Conservation (phyloP, 768 basidiomycete genomes). For the Tulasnella sp. region DNA sequence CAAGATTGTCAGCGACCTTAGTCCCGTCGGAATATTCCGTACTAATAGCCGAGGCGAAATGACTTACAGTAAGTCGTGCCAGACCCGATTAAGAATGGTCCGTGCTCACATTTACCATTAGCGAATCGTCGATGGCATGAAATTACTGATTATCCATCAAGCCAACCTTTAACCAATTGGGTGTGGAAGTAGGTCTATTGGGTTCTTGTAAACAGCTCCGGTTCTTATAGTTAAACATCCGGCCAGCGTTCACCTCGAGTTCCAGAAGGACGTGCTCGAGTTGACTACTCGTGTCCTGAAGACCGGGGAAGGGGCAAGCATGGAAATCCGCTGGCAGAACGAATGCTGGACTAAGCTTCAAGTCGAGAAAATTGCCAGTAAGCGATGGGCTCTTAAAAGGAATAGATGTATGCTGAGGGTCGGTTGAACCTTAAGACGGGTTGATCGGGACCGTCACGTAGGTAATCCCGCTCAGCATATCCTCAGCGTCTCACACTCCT, state of each 20-base stretch:
- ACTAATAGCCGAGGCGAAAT: conserved; percentile 20
- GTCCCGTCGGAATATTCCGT: conserved; percentile 37
- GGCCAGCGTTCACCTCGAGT: conserved; percentile 27
- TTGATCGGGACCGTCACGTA: conserved; percentile 25
- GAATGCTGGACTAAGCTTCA: conserved; percentile 30
- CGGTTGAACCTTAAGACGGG: conserved; percentile 4
- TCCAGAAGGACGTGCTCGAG: conserved; percentile 5
- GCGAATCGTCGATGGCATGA: conserved; percentile 25
- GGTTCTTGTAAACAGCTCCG: neutral
- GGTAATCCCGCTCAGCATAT: neutral
- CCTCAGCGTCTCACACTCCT: neutral
- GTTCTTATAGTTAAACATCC: neutral
- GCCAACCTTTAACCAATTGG: conserved; percentile 16
- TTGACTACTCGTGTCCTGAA: conserved; percentile 22
- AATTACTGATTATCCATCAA: conserved; percentile 19
- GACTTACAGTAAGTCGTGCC: conserved; percentile 17
- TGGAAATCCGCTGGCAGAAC: conserved; percentile 30
- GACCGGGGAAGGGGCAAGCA: conserved; percentile 12
- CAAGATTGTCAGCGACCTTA: conserved; percentile 35
- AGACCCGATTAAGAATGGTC: too few relatives aligned
- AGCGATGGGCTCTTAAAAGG: conserved; percentile 2
- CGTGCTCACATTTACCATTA: neutral
- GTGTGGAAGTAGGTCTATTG: neutral
- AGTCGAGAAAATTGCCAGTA: conserved; percentile 25
- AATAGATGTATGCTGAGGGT: neutral